These are phyloP conservation scores for Prillingera fragicola DNA, from an alignment of 1,284 basidiomycete species.

Conservation along the genomic window DNA sequence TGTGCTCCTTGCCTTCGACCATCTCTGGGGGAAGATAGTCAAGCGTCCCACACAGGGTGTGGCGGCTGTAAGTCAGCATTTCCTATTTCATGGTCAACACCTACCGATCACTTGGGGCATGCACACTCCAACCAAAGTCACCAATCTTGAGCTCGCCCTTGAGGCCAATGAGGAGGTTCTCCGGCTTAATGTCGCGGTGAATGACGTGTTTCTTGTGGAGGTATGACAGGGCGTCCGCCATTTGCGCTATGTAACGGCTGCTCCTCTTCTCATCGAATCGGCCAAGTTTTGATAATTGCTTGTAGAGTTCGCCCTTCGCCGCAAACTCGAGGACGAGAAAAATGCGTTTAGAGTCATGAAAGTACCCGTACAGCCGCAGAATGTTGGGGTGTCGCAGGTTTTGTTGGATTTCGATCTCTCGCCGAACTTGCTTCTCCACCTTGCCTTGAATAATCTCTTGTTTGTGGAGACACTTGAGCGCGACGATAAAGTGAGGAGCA, in stretches of 20 bases:
- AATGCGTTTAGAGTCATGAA: conserved; percentile 96
- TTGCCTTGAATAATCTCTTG: conserved; percentile 82
- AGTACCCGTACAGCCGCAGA: conserved; percentile 89
- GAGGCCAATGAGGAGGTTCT: conserved; percentile 86
- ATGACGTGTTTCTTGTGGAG: conserved; percentile 96
- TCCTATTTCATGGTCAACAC: conserved; percentile 8
- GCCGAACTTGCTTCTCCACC: conserved; percentile 91
- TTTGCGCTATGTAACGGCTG: conserved; percentile 86
- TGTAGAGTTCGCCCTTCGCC: conserved; percentile 92
- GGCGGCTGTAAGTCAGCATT: conserved; percentile 50
- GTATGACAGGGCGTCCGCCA: conserved; percentile 93
- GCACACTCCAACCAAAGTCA: conserved; percentile 99
- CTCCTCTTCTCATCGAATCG: conserved; percentile 82
- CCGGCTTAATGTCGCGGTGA: conserved; percentile 98
- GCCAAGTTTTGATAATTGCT: conserved; percentile 79
- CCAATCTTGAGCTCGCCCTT: conserved; percentile 97
- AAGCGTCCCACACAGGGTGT: conserved; percentile 88
- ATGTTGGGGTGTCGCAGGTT: conserved; percentile 95
- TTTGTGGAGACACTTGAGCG: conserved; percentile 96
- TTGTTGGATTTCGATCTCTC: conserved; percentile 98
- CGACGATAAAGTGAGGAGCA: conserved; percentile 85
- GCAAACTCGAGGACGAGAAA: conserved; percentile 98
- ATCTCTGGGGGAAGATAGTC: conserved; percentile 99
- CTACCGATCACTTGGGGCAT: conserved; percentile 87
- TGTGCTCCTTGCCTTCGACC: conserved; percentile 68